Evolutionary conservation across 441 rosid species (phyloP).

Genomic region (Adansonia grandidieri): DNA sequence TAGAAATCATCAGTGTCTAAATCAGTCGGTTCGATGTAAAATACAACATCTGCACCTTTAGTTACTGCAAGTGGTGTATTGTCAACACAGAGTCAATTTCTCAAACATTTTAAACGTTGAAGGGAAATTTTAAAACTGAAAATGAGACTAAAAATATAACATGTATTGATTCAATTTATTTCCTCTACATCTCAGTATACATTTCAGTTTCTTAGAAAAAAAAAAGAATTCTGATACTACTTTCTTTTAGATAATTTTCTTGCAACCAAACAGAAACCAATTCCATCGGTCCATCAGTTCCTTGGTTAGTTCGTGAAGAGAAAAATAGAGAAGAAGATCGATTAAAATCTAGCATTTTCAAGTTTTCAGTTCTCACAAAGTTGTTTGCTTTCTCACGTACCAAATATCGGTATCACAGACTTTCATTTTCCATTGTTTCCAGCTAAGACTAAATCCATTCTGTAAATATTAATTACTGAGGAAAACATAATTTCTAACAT

Average conservation of each 20-base stretch:
- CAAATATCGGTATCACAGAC: neutral
- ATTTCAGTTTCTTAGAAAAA: neutral
- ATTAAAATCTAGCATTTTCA: constrained; percentile 9
- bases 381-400: constrained; percentile 1
- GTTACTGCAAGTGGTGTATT: constrained; percentile 53
- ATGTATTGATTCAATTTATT: neutral
- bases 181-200: neutral
- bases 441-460: constrained; percentile 6
- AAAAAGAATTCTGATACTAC: neutral
- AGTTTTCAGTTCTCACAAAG: neutral
- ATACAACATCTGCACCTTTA: constrained; percentile 70
- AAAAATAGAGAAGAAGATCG: neutral
- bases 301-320: neutral
- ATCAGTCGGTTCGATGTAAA: constrained; percentile 62
- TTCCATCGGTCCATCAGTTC: neutral
- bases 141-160: constrained; percentile 12
- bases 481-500: neutral
- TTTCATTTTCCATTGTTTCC: constrained; percentile 2
- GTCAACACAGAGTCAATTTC: constrained; percentile 15
- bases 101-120: constrained; percentile 10
- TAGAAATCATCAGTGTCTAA: constrained; percentile 53
- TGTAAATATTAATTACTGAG: constrained; percentile 2
- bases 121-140: constrained; percentile 17
- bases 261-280: neutral
- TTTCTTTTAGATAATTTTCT: constrained; percentile 20